phyloP scores from a whole-genome alignment of 208 protist species.

The Endotrypanum monterogeii region DNA sequence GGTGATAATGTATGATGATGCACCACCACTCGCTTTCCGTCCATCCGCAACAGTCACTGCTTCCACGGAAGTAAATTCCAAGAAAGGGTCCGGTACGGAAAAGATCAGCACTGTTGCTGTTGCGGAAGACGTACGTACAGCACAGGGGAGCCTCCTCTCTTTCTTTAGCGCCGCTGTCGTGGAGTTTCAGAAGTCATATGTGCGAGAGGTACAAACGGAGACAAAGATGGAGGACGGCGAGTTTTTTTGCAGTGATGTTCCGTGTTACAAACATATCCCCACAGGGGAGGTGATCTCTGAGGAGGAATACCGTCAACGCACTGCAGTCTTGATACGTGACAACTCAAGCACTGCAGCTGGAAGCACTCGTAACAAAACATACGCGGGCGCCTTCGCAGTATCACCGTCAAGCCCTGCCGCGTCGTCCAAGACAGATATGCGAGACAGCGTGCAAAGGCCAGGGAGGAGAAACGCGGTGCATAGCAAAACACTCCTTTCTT shows the following conservation, averaged over 20 bases:
- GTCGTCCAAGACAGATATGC: constrained; percentile 8
- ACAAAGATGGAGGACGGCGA: constrained; percentile 60
- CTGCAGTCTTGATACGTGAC: constrained; percentile 30
- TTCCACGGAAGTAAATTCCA: background rate
- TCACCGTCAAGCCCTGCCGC: constrained; percentile 3
- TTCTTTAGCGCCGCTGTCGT: constrained; percentile 76
- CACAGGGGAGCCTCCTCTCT: constrained; percentile 41
- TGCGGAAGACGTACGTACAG: background rate
- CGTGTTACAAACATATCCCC: constrained; percentile 43
- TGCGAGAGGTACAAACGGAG: constrained; percentile 59
- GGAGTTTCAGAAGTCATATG: constrained; percentile 67
- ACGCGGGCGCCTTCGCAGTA: background rate
- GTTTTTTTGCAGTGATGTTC: constrained; percentile 69
- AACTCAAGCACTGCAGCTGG: background rate
- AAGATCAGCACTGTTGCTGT: background rate
- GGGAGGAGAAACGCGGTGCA: constrained; percentile 8
- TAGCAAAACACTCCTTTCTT: constrained; percentile 45
- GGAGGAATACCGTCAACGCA: constrained; percentile 59
- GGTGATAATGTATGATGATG: constrained; percentile 80
- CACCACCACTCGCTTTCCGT: constrained; percentile 67
- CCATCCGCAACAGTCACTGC: constrained; percentile 12
- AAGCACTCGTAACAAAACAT: background rate
- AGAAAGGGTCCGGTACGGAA: background rate
- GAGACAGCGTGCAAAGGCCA: constrained; percentile 2
- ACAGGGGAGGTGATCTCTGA: constrained; percentile 64